Conservation (phyloP, 768 basidiomycete genomes). For the Cubamyces sp. region DNA sequence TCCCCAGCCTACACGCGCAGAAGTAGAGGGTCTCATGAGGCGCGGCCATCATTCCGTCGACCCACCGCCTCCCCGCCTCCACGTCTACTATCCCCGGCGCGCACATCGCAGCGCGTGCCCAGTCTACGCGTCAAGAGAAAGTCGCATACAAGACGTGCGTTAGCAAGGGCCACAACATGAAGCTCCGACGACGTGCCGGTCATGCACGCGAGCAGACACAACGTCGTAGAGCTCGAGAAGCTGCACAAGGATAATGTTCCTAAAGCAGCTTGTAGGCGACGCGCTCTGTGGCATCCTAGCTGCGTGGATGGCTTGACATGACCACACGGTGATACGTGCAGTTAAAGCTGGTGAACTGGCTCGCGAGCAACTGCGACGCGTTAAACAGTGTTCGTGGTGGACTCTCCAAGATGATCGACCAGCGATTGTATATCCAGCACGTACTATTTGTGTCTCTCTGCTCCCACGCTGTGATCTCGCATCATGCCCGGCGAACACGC, state of each 20-base stretch:
- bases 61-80: no score
- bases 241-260: constrained; percentile 42
- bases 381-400: constrained; percentile 55
- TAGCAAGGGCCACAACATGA: constrained; percentile 48
- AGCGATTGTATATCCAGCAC: constrained; percentile 54
- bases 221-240: constrained; percentile 21
- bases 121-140: background rate
- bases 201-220: background rate
- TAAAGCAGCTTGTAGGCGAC: constrained; percentile 45
- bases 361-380: constrained; percentile 52
- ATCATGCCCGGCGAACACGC: background rate
- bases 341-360: constrained; percentile 37
- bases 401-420: constrained; percentile 50
- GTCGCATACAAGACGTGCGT: constrained; percentile 38
- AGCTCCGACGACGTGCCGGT: constrained; percentile 29
- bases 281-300: no score
- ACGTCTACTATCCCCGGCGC: background rate
- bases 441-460: constrained; percentile 26
- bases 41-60: no score
- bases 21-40: no score
- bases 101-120: background rate
- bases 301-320: no score
- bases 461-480: background rate
- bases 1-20: no score
- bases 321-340: constrained; percentile 26